phyloP scores from a whole-genome alignment of 164 flowering plant species.

The Pachysandra terminalis region DNA sequence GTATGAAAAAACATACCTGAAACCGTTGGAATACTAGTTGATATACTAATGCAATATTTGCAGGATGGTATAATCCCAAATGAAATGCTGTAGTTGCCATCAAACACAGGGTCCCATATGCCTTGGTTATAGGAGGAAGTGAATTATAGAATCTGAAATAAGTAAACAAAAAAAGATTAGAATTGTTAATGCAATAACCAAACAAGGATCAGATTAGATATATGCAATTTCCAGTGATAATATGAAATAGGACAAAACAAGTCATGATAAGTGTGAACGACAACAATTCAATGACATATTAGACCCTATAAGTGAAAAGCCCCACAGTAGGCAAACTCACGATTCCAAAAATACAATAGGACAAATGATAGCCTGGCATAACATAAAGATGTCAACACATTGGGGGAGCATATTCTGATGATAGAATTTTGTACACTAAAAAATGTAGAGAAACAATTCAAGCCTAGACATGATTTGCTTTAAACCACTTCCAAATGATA shows the following conservation, averaged over 20 bases:
- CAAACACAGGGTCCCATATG: constrained; percentile 75
- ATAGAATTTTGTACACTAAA: too few relatives aligned
- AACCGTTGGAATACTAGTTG: constrained; percentile 35
- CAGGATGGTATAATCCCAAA: constrained; percentile 38
- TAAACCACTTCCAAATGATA: too few relatives aligned
- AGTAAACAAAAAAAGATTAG: neutral
- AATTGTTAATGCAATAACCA: neutral
- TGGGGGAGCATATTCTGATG: too few relatives aligned
- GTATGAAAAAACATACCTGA: constrained; percentile 42
- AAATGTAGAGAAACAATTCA: too few relatives aligned
- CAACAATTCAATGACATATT: neutral
- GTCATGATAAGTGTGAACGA: neutral
- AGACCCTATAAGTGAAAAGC: neutral
- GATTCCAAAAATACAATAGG: too few relatives aligned
- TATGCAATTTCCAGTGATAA: neutral
- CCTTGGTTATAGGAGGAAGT: constrained; percentile 90
- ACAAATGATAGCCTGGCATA: too few relatives aligned
- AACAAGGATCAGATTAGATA: neutral
- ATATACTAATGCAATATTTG: constrained; percentile 35
- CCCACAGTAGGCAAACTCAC: too few relatives aligned
- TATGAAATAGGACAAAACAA: neutral
- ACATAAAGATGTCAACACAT: too few relatives aligned
- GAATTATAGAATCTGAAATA: constrained; percentile 68
- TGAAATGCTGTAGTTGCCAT: constrained; percentile 45
- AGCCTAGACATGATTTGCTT: too few relatives aligned